Conservation (phyloP, 176 grass and related monocot species). For the Saccharum spontaneum region DNA sequence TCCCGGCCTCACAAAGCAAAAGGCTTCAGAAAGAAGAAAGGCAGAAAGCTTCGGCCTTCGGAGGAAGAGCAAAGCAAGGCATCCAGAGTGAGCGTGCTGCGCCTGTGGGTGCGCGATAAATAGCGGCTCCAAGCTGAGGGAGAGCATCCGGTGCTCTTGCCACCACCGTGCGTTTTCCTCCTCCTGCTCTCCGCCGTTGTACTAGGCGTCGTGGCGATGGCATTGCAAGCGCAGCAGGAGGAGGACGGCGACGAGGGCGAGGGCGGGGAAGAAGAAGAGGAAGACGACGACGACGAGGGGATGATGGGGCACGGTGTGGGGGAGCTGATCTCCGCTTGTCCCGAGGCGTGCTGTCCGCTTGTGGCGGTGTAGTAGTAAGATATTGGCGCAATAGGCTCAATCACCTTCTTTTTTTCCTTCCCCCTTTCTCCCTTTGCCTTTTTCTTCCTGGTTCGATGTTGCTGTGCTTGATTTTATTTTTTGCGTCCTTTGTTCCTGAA, state of each 20-base stretch:
- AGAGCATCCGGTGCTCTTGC: conserved; percentile 38
- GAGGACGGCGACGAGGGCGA: conserved; percentile 8
- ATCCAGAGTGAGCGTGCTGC: background rate
- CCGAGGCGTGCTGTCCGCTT: conserved; percentile 45
- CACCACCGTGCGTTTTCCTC: background rate
- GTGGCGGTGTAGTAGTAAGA: conserved; percentile 56
- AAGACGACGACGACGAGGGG: background rate
- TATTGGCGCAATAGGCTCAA: conserved; percentile 88
- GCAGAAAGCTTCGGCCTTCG: conserved; percentile 12
- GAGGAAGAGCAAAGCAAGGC: conserved; percentile 1
- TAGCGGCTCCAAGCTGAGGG: background rate
- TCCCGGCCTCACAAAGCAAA: conserved; percentile 21
- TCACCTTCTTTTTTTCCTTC: conserved; percentile 37
- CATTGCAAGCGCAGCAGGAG: conserved; percentile 40
- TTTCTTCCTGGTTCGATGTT: conserved; percentile 19
- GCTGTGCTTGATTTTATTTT: background rate
- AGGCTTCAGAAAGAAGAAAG: conserved; percentile 22
- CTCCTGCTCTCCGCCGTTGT: background rate
- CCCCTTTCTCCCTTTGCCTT: background rate
- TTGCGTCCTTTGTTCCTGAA: background rate
- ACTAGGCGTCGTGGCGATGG: background rate
- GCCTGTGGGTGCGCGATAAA: background rate
- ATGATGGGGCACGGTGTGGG: conserved; percentile 1
- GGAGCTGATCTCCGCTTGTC: conserved; percentile 39
- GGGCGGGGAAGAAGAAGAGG: background rate